phyloP scores from a whole-genome alignment of 164 flowering plant genomes.

The Sedum album region DNA sequence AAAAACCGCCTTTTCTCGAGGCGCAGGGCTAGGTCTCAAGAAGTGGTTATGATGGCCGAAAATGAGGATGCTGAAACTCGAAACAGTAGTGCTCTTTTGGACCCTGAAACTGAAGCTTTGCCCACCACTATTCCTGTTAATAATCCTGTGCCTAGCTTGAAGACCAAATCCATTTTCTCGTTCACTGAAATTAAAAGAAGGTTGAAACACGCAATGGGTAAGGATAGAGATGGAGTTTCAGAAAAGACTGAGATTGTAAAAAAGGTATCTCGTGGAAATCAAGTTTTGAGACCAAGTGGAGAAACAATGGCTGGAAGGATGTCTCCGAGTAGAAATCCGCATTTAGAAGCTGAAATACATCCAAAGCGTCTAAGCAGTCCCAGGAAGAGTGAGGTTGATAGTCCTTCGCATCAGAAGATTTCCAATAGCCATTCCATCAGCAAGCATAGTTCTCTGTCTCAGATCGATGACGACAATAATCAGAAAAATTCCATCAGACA shows the following conservation, averaged over 20 bases:
- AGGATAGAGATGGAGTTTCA: conserved; percentile 32
- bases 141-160: conserved; percentile 18
- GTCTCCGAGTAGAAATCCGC: conserved; percentile 37
- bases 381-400: conserved; percentile 12
- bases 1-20: conserved; percentile 48
- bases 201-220: conserved; percentile 60
- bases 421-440: conserved; percentile 49
- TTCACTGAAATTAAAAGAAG: conserved; percentile 61
- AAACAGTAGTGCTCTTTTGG: conserved; percentile 58
- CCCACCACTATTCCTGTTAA: conserved; percentile 14
- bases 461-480: conserved; percentile 35
- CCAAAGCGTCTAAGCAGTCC: conserved; percentile 20
- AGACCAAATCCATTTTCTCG: conserved; percentile 46
- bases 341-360: conserved; percentile 39
- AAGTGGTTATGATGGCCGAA: conserved; percentile 22
- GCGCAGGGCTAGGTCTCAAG: conserved; percentile 40
- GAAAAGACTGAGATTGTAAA: conserved; percentile 17
- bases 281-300: conserved; percentile 13
- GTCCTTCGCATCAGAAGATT: conserved; percentile 25
- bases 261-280: conserved; percentile 17
- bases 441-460: conserved; percentile 69
- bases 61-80: conserved; percentile 27
- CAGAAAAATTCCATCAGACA: conserved; percentile 20
- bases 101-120: conserved; percentile 39
- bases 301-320: conserved; percentile 25